These are phyloP conservation scores for Tricharina praecox DNA, from an alignment of 495 filamentous ascomycete species.

Conservation along the genomic window DNA sequence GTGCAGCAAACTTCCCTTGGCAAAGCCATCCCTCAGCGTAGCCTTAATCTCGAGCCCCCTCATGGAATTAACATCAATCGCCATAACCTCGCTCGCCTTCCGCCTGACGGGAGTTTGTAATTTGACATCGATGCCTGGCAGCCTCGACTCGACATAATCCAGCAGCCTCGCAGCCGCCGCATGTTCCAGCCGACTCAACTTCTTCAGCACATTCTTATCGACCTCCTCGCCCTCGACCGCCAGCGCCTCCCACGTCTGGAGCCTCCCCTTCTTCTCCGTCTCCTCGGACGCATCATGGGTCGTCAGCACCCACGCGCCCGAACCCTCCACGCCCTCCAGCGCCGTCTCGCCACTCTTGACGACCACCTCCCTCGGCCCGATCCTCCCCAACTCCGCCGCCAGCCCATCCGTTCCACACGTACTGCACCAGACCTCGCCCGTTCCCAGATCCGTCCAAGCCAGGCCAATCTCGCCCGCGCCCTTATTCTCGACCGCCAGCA, in stretches of 20 bases:
- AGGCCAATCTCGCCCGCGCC: slow-evolving; percentile 41
- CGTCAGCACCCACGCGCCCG: neutral
- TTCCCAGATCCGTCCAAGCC: slow-evolving; percentile 89
- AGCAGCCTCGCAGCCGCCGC: slow-evolving; percentile 58
- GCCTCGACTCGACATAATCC: slow-evolving; percentile 60
- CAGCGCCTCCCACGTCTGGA: neutral
- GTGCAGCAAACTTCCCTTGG: slow-evolving; percentile 72
- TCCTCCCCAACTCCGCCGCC: slow-evolving; percentile 58
- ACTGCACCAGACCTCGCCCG: slow-evolving; percentile 82
- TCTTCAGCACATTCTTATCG: slow-evolving; percentile 19
- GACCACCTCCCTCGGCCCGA: slow-evolving; percentile 72
- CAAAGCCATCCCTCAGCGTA: slow-evolving; percentile 57
- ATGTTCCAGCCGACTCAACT: slow-evolving; percentile 38
- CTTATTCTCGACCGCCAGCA: slow-evolving; percentile 38
- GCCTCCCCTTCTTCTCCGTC: neutral
- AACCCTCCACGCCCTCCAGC: neutral
- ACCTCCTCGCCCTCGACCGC: neutral
- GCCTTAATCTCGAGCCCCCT: slow-evolving; percentile 73
- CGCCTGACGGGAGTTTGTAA: slow-evolving; percentile 66
- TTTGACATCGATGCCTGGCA: slow-evolving; percentile 66
- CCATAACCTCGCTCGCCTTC: slow-evolving; percentile 59
- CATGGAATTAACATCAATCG: slow-evolving; percentile 79
- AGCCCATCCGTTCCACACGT: slow-evolving; percentile 54
- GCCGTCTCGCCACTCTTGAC: slow-evolving; percentile 37
- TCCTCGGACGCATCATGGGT: neutral